phyloP scores from a whole-genome alignment of 2,329 filamentous ascomycete species.

The Fusarium kyushuense region DNA sequence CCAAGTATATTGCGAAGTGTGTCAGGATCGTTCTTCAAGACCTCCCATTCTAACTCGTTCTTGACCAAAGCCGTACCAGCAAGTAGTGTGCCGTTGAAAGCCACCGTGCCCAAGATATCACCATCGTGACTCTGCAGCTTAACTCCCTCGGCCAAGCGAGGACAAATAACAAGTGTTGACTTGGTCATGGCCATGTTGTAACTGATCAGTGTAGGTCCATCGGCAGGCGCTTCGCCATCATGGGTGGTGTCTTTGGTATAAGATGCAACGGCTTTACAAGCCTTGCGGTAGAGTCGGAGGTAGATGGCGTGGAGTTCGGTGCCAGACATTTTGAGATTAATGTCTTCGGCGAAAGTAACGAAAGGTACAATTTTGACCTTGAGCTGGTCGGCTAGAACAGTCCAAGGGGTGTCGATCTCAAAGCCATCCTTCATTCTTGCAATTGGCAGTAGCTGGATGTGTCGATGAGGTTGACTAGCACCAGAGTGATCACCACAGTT shows the following conservation, averaged over 20 bases:
- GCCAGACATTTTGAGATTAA: slow-evolving; percentile 52
- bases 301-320: slow-evolving; percentile 59
- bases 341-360: slow-evolving; percentile 56
- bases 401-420: slow-evolving; percentile 56
- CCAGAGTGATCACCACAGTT: slow-evolving; percentile 77
- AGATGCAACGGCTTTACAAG: slow-evolving; percentile 55
- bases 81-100: slow-evolving; percentile 72
- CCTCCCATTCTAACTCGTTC: slow-evolving; percentile 68
- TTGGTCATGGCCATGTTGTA: slow-evolving; percentile 74
- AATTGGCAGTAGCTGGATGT: slow-evolving; percentile 78
- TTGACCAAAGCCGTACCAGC: slow-evolving; percentile 74
- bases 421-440: slow-evolving; percentile 70
- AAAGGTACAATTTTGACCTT: slow-evolving; percentile 56
- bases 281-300: slow-evolving; percentile 60
- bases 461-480: slow-evolving; percentile 77
- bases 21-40: slow-evolving; percentile 56
- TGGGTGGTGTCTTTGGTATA: slow-evolving; percentile 6
- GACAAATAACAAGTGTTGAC: slow-evolving; percentile 65
- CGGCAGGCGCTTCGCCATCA: slow-evolving; percentile 43
- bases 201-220: slow-evolving; percentile 65
- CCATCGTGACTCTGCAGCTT: slow-evolving; percentile 47
- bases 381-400: slow-evolving; percentile 60
- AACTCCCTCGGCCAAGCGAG: slow-evolving; percentile 65
- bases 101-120: slow-evolving; percentile 57
- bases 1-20: slow-evolving; percentile 43